Evolutionary conservation across 2,329 filamentous ascomycete genomes (phyloP).

Genomic region (Hirsutella rhossiliensis): DNA sequence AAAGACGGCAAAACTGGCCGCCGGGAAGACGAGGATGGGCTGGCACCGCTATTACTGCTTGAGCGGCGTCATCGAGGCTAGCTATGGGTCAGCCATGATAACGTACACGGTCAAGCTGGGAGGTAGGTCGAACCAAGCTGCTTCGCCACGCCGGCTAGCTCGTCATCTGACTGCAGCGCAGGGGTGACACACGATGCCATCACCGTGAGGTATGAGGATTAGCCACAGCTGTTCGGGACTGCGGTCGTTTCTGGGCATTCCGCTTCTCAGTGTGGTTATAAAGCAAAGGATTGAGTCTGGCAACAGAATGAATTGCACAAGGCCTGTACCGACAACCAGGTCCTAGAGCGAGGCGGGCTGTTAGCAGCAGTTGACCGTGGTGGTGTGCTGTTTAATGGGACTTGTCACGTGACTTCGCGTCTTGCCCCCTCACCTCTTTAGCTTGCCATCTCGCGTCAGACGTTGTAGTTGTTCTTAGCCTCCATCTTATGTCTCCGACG

Average conservation of each 20-base stretch:
- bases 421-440: not conserved
- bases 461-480: not conserved
- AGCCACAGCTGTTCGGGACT: not conserved
- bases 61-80: constrained; percentile 22
- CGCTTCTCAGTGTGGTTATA: too few species aligned
- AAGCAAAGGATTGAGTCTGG: too few species aligned
- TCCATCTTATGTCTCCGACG: not conserved
- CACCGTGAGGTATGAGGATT: constrained; percentile 20
- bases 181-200: constrained; percentile 24
- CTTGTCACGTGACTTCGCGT: not conserved
- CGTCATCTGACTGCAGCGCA: constrained; percentile 3
- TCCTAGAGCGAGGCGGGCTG: too few species aligned
- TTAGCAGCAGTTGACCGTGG: too few species aligned
- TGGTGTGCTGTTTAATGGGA: too few species aligned
- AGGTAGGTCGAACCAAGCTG: constrained; percentile 12
- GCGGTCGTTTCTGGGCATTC: too few species aligned
- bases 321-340: too few species aligned
- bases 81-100: constrained; percentile 25
- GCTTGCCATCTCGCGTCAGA: not conserved
- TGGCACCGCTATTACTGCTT: constrained; percentile 24
- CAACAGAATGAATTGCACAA: too few species aligned
- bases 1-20: constrained; percentile 15
- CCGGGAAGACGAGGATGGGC: constrained; percentile 20
- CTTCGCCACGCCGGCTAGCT: not conserved
- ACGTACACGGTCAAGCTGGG: constrained; percentile 24